Percentiles rank a stretch among this genome's conserved stretches.
Evolutionary conservation across 2,329 filamentous ascomycete species (phyloP).

Genomic region (Sporothrix variecibatus): DNA sequence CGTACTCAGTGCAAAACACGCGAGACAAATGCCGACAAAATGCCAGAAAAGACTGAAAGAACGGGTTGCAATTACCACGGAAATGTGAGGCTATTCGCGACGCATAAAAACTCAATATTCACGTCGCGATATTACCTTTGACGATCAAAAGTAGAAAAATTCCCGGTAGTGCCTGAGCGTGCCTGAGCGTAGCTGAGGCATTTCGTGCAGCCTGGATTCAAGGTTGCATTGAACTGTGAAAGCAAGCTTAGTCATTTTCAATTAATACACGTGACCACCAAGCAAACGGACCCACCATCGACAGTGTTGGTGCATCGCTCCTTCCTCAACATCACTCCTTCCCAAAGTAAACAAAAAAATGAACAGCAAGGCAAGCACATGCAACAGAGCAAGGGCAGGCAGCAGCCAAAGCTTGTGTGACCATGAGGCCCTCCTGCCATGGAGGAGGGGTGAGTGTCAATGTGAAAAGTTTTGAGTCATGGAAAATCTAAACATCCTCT

Average conservation of each 20-base stretch:
- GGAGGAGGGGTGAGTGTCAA: neutral
- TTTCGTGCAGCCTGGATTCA: neutral
- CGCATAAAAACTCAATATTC: neutral
- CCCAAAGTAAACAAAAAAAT: conserved; percentile 6
- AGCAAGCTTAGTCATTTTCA: neutral
- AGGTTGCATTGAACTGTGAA: neutral
- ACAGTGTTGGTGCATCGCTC: neutral
- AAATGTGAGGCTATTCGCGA: neutral
- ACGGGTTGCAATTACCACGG: neutral
- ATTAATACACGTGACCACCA: neutral
- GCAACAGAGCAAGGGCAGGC: neutral
- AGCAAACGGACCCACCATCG: neutral
- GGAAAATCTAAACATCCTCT: neutral
- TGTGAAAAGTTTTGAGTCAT: neutral
- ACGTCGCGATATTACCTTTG: neutral
- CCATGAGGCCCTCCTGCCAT: neutral
- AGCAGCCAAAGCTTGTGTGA: neutral
- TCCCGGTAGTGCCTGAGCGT: neutral
- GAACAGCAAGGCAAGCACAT: neutral
- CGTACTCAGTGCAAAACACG: neutral
- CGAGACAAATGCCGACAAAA: neutral
- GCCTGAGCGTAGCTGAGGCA: neutral
- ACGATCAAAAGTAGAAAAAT: neutral
- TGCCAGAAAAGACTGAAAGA: too few species aligned
- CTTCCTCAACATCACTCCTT: neutral